These are phyloP conservation scores for Botrytis tulipae DNA, from an alignment of 2,329 filamentous ascomycete genomes.

Conservation along the genomic window DNA sequence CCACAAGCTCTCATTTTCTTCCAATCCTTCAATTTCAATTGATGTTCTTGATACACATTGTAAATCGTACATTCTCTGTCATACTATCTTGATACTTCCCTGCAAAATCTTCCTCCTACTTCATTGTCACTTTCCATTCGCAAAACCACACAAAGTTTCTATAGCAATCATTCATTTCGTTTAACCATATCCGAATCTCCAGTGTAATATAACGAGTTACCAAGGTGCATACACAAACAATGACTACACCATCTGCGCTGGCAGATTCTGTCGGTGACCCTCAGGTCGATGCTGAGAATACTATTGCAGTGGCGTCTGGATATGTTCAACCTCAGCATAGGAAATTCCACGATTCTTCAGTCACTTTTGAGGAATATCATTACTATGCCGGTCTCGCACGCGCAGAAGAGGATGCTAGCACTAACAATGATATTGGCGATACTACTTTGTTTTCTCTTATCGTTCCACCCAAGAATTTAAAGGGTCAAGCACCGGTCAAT, in stretches of 20 bases:
- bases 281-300: not conserved
- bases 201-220: not conserved
- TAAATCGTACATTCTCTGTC: not conserved
- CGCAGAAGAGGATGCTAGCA: slow-evolving; percentile 19
- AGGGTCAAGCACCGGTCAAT: slow-evolving; percentile 11
- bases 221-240: not conserved
- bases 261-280: not conserved
- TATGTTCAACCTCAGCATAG: slow-evolving; percentile 12
- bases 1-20: not conserved
- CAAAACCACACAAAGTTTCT: not conserved
- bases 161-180: not conserved
- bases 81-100: not conserved
- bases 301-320: not conserved
- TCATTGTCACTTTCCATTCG: not conserved
- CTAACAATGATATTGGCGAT: slow-evolving; percentile 14
- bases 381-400: slow-evolving; percentile 39
- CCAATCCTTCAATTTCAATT: not conserved
- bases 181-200: not conserved
- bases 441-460: slow-evolving; percentile 21
- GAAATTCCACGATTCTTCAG: slow-evolving; percentile 34
- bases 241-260: not conserved
- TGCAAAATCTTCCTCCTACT: too few relatives aligned
- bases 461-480: slow-evolving; percentile 20
- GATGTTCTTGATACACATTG: not conserved
- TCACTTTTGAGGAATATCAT: slow-evolving; percentile 40